These are phyloP conservation scores for Aspergillus pseudoviridinutans DNA, from an alignment of 2,329 filamentous ascomycete species.

Conservation along the genomic window DNA sequence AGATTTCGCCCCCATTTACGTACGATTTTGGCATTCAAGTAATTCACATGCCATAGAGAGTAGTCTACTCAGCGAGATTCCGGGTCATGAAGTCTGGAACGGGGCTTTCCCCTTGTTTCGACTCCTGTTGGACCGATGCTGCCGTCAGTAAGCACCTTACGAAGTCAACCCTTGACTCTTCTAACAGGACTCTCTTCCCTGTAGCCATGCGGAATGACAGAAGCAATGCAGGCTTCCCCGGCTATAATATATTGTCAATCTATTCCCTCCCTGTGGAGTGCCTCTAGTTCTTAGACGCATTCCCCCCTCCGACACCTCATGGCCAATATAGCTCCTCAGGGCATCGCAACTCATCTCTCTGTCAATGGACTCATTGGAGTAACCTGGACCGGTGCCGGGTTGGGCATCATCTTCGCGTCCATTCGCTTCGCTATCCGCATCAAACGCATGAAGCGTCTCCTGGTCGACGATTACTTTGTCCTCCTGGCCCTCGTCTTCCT, in stretches of 20 bases:
- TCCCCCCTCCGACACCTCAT: not conserved
- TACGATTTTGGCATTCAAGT: not conserved
- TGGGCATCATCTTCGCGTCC: conserved; percentile 13
- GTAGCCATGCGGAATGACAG: not conserved
- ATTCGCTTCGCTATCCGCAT: conserved; percentile 14
- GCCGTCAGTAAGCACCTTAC: not conserved
- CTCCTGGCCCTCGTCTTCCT: conserved; percentile 13
- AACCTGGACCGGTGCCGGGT: conserved; percentile 15
- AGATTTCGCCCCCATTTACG: not conserved
- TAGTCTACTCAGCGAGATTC: not conserved
- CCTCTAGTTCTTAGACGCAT: not conserved
- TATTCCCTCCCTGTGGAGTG: not conserved
- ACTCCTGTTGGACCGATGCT: not conserved
- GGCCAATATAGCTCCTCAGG: conserved; percentile 1
- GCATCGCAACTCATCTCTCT: conserved; percentile 11
- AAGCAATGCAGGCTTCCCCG: not conserved
- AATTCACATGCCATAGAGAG: not conserved
- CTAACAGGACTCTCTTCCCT: not conserved
- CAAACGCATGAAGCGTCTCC: conserved; percentile 10
- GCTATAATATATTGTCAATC: not conserved
- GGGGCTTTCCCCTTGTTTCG: not conserved
- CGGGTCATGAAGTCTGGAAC: not conserved
- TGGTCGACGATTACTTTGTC: conserved; percentile 18
- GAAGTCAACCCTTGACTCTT: not conserved
- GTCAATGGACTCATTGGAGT: conserved; percentile 13